phyloP scores from a whole-genome alignment of 306 rosid species.

The Cicer chorassanicum region DNA sequence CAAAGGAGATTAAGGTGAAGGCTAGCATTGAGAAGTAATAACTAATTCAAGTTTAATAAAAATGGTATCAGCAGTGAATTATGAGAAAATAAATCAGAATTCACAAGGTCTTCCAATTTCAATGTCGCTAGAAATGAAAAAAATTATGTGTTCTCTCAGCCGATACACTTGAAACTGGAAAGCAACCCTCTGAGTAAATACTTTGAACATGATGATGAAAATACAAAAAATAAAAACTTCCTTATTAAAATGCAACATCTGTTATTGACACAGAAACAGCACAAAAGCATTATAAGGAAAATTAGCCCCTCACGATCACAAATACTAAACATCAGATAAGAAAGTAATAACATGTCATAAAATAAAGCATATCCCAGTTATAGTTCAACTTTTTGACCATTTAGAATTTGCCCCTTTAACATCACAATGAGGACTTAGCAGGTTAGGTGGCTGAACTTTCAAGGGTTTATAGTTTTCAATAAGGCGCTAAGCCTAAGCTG shows the following conservation, averaged over 20 bases:
- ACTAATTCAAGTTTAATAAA: constrained; percentile 12
- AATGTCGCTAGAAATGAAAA: constrained; percentile 3
- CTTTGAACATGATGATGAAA: constrained; percentile 17
- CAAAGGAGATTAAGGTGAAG: background rate
- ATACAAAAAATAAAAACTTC: background rate
- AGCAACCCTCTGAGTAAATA: constrained; percentile 17
- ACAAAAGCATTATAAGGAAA: constrained; percentile 3
- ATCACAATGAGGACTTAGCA: constrained; percentile 12
- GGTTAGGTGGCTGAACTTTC: constrained; percentile 12
- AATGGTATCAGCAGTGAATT: background rate
- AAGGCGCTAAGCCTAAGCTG: background rate
- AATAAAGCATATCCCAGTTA: constrained; percentile 23
- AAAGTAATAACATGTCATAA: constrained; percentile 6
- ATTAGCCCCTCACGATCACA: background rate
- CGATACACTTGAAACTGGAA: constrained; percentile 31
- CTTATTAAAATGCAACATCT: background rate
- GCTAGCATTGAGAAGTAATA: background rate
- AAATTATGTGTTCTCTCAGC: background rate
- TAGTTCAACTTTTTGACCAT: constrained; percentile 13
- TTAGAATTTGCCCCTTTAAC: background rate
- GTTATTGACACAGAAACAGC: constrained; percentile 10
- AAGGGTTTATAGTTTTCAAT: background rate
- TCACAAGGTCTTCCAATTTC: background rate
- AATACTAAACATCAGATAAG: constrained; percentile 21
- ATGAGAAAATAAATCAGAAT: constrained; percentile 11